Evolutionary conservation across 1,139 yeast species (phyloP).

Genomic region (Entelexis paramagnoliae): DNA sequence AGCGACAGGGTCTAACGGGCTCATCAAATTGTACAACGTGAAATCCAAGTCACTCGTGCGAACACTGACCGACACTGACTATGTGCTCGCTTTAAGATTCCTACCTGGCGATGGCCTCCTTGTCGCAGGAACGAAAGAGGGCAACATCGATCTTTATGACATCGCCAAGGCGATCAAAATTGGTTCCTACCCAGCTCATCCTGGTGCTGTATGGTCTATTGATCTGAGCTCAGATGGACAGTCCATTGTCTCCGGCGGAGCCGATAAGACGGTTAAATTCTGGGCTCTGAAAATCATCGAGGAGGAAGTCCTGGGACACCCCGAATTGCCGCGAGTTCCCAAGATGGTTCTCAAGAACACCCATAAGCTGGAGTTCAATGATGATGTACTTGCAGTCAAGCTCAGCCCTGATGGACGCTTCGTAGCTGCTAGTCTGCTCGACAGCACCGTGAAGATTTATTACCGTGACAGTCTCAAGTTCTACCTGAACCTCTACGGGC

Average conservation of each 20-base stretch:
- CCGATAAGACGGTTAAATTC: conserved; percentile 79
- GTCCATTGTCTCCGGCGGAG: conserved; percentile 81
- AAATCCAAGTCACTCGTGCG: conserved; percentile 65
- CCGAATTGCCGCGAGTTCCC: conserved; percentile 37
- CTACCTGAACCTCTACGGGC: conserved; percentile 84
- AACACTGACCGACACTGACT: conserved; percentile 72
- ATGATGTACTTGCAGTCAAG: conserved; percentile 70
- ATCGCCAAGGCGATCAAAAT: conserved; percentile 67
- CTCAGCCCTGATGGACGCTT: conserved; percentile 73
- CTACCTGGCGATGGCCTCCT: conserved; percentile 86
- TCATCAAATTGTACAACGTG: conserved; percentile 79
- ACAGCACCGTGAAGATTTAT: conserved; percentile 88
- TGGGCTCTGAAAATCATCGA: conserved; percentile 71
- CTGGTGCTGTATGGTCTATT: conserved; percentile 82
- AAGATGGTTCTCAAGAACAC: conserved; percentile 56
- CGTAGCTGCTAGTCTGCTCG: conserved; percentile 76
- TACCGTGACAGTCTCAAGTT: conserved; percentile 78
- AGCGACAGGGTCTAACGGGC: conserved; percentile 87
- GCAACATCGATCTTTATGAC: conserved; percentile 76
- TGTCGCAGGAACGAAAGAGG: conserved; percentile 84
- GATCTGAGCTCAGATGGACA: conserved; percentile 83
- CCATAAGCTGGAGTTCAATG: conserved; percentile 73
- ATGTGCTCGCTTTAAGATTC: conserved; percentile 69
- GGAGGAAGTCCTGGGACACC: conserved; percentile 61
- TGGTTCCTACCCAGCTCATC: conserved; percentile 67